These are phyloP conservation scores for Paramecium caudatum DNA, from an alignment of 73 alveolate genomes.

Conservation along the genomic window DNA sequence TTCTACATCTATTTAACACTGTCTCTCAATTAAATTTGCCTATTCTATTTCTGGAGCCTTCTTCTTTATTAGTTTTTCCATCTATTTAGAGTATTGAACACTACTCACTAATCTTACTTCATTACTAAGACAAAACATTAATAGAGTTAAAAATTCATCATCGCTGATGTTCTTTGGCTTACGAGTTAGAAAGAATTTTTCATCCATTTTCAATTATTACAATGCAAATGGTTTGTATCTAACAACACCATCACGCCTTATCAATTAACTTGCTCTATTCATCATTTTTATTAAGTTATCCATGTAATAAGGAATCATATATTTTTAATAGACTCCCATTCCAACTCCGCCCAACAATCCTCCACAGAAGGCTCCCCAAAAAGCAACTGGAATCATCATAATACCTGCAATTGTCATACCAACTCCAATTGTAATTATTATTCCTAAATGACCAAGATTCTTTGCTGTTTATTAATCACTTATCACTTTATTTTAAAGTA, in stretches of 20 bases:
- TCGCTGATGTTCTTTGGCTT: conserved; percentile 5
- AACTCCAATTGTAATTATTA: conserved; percentile 37
- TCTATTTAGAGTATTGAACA: background rate
- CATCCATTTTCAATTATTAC: background rate
- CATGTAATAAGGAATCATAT: conserved; percentile 41
- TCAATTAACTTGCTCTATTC: background rate
- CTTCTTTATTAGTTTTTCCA: conserved; percentile 1
- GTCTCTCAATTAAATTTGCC: conserved; percentile 18
- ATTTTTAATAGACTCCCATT: conserved; percentile 53
- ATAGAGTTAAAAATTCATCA: conserved; percentile 43
- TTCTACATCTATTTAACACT: background rate
- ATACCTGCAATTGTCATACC: conserved; percentile 53
- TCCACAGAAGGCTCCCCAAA: conserved; percentile 63
- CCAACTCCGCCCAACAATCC: conserved; percentile 56
- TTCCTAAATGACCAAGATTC: conserved; percentile 50
- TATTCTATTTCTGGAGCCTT: background rate
- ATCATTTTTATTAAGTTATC: conserved; percentile 38
- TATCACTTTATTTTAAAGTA: conserved; percentile 39
- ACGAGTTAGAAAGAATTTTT: conserved; percentile 3
- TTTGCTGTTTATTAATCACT: conserved; percentile 50
- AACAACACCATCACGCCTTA: background rate
- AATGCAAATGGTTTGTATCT: conserved; percentile 14
- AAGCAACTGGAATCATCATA: conserved; percentile 12
- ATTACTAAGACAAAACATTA: conserved; percentile 43
- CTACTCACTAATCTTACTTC: conserved; percentile 8